Evolutionary conservation across 164 flowering plant species (phyloP).

Genomic region (Santalum album): DNA sequence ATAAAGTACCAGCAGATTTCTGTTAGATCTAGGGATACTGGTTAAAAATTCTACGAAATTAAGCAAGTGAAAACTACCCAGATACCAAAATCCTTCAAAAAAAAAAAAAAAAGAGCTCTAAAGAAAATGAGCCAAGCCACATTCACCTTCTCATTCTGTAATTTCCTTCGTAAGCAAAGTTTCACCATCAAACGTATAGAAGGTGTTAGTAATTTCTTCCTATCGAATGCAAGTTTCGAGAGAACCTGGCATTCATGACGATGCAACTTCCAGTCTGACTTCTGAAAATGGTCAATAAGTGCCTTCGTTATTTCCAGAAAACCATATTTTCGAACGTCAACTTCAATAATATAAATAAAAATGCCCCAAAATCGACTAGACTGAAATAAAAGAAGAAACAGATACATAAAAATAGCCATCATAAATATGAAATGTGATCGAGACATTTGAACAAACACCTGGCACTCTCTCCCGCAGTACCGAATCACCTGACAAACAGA

Average conservation of each 20-base stretch:
- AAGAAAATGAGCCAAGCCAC: no score
- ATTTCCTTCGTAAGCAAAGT: slow-evolving; percentile 55
- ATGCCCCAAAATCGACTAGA: not conserved
- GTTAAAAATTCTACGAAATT: no score
- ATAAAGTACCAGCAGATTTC: no score
- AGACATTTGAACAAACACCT: slow-evolving; percentile 34
- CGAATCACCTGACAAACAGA: slow-evolving; percentile 72
- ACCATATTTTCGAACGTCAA: not conserved
- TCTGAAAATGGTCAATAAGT: slow-evolving; percentile 32
- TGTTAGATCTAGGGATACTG: no score
- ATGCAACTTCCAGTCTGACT: slow-evolving; percentile 86
- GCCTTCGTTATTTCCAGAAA: not conserved
- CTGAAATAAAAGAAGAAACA: not conserved
- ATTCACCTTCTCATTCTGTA: slow-evolving; percentile 67
- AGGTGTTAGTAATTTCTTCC: slow-evolving; percentile 61
- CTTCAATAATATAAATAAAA: no score
- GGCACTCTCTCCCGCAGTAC: slow-evolving; percentile 83
- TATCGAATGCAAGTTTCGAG: slow-evolving; percentile 46
- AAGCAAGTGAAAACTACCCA: no score
- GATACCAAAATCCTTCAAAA: not conserved
- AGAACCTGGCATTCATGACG: slow-evolving; percentile 65
- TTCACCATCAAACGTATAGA: slow-evolving; percentile 77
- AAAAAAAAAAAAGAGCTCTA: not conserved
- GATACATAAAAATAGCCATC: not conserved
- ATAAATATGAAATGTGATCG: not conserved